phyloP scores from a whole-genome alignment of 2,329 filamentous ascomycete genomes.

The Talaromyces piceae region DNA sequence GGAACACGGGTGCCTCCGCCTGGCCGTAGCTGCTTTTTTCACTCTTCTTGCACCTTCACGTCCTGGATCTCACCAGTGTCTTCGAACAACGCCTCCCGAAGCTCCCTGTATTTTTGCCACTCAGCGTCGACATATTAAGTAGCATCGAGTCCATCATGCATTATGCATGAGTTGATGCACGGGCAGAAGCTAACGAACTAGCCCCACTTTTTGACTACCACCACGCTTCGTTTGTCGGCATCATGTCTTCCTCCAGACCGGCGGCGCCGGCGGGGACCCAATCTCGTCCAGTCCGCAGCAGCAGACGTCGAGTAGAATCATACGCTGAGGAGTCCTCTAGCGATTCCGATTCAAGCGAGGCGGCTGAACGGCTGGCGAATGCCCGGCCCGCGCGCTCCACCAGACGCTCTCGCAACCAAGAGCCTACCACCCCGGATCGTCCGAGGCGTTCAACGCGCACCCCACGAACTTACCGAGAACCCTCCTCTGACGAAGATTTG shows the following conservation, averaged over 20 bases:
- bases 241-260: slow-evolving; percentile 24
- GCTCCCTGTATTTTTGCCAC: too few relatives aligned
- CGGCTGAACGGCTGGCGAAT: slow-evolving; percentile 9
- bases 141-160: neutral
- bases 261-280: slow-evolving; percentile 13
- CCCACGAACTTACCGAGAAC: slow-evolving; percentile 27
- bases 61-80: too few relatives aligned
- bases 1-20: neutral
- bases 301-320: slow-evolving; percentile 27
- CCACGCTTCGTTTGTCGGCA: slow-evolving; percentile 10
- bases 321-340: slow-evolving; percentile 26
- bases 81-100: too few relatives aligned
- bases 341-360: slow-evolving; percentile 24
- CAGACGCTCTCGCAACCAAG: slow-evolving; percentile 1
- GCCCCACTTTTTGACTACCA: slow-evolving; percentile 10
- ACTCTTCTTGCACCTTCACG: neutral
- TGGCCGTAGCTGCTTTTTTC: neutral
- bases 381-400: slow-evolving; percentile 2
- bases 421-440: slow-evolving; percentile 16
- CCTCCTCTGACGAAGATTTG: slow-evolving; percentile 25
- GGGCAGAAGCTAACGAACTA: slow-evolving; percentile 13
- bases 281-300: slow-evolving; percentile 29
- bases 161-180: slow-evolving; percentile 5
- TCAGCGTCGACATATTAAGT: too few relatives aligned
- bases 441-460: slow-evolving; percentile 22